Base-by-base conservation (phyloP, 2,329 filamentous ascomycete genomes). In the Dothideomycetidae sp. region DNA sequence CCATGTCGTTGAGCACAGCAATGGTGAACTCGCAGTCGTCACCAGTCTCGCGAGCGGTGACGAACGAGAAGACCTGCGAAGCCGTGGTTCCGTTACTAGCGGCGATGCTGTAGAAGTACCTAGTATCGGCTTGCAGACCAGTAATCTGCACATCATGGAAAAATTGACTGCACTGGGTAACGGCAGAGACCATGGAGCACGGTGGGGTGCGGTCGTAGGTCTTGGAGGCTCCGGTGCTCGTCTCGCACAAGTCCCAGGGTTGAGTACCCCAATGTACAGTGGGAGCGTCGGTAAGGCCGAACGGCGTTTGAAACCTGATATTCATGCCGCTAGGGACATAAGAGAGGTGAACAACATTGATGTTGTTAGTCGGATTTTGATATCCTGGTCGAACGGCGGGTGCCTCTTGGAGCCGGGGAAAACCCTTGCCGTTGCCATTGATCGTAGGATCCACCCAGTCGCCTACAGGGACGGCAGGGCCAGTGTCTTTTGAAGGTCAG, bases 281-380 rank as follows among this genome's bases (percentile, higher is more conserved):
- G 0, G 67, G 66, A 3, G 51, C 44, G n/a, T 46, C 49, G 10
- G 60, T 63, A n/a, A 70, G 50, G 5, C 67, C 66, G 44, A 69
- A 70, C 0, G 67, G 64, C 0, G 67, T 70, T 52, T 70, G 67
- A 48, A 60, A 70, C 50, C 70, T 66, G 39, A 70, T 59, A 47
- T 66, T 67, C 48, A 70, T 62, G 21, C 66, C 67, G 34, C 55
- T 49, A 1, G 64, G 64, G 2, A 67, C 42, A 42, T 67, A 70
- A 1, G 66, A 56, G 40, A 67, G 44, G 3, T 60, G 60, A 39
- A 70, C 66, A 26, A 70, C 66, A 43, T 70, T 70, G 49, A 70
- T 49, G 37, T 70, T 70, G 54, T 70, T 70, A 29, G 54, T 62
- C 5, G 66, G 61, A 32, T 63, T 60, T 7, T 44, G 42, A 5